A percentile compares a stretch with the other conserved stretches of the same genome.
Evolutionary conservation across 371 early-diverging fungal genomes (phyloP).

Genomic region (Lichtheimia hyalospora): DNA sequence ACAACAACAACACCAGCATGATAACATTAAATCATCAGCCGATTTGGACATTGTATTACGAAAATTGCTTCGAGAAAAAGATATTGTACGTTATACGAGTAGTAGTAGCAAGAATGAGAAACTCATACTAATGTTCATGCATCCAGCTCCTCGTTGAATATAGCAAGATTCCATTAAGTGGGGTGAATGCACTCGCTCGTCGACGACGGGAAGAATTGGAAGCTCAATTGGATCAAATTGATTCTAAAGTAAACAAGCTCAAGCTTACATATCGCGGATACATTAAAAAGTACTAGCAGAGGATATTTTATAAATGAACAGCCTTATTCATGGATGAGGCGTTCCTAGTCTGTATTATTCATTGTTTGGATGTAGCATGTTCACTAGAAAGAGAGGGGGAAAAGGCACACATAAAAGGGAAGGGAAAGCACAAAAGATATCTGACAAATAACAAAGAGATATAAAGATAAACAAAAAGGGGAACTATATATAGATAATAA

Average conservation of each 20-base stretch:
- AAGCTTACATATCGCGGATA: constrained; percentile 11
- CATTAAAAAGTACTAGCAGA: constrained; percentile 4
- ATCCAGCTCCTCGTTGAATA: constrained; percentile 47
- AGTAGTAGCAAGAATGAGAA: not conserved
- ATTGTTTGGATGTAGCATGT: no score
- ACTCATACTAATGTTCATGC: not conserved
- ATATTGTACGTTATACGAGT: constrained; percentile 9
- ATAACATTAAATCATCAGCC: not conserved
- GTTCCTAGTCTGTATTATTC: no score
- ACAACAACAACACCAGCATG: not conserved
- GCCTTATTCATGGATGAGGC: no score
- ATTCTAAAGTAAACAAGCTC: constrained; percentile 34
- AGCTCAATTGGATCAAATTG: constrained; percentile 44
- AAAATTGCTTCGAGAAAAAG: constrained; percentile 13
- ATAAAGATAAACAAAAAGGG: no score
- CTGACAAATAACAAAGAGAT: not conserved
- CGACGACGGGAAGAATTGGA: constrained; percentile 56
- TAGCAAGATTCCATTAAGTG: constrained; percentile 54
- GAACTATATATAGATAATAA: not conserved
- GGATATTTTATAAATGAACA: no score
- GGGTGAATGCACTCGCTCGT: constrained; percentile 48
- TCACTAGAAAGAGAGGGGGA: no score
- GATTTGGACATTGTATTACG: constrained; percentile 8
- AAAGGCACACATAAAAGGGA: not conserved
- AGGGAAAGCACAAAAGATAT: not conserved